Conservation (phyloP, 805 yeast genomes). For the Starmerella etchellsii region DNA sequence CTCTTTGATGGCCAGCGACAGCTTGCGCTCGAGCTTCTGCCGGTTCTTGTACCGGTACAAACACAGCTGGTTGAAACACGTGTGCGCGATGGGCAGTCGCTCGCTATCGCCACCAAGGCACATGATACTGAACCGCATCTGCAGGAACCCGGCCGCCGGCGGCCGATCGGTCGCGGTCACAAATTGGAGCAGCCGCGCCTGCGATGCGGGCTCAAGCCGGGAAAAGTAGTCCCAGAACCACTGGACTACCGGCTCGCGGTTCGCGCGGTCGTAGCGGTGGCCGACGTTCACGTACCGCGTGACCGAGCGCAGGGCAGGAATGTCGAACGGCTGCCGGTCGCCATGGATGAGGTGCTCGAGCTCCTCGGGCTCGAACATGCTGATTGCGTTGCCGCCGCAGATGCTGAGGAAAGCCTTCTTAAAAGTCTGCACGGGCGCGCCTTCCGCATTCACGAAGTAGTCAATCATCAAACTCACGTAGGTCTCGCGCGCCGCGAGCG, state of each 20-base stretch:
- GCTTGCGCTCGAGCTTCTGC: conserved; percentile 44
- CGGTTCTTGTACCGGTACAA: conserved; percentile 49
- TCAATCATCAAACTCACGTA: conserved; percentile 54
- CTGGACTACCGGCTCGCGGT: conserved; percentile 30
- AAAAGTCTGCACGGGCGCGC: conserved; percentile 42
- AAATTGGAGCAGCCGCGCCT: conserved; percentile 54
- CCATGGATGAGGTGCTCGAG: conserved; percentile 71
- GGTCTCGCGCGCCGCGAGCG: conserved; percentile 40
- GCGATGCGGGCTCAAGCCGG: conserved; percentile 34
- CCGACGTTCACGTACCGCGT: conserved; percentile 64
- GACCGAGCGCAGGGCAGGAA: conserved; percentile 50
- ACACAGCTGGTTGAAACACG: conserved; percentile 86
- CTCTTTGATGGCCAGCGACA: conserved; percentile 58
- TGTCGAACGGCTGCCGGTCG: conserved; percentile 55
- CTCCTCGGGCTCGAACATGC: conserved; percentile 70
- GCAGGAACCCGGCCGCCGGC: conserved; percentile 84
- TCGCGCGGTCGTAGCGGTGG: conserved; percentile 24
- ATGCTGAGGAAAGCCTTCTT: conserved; percentile 60
- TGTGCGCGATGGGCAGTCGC: conserved; percentile 74
- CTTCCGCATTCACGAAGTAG: conserved; percentile 38
- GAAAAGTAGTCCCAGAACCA: conserved; percentile 86
- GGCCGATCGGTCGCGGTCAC: conserved; percentile 84
- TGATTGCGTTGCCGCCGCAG: conserved; percentile 68
- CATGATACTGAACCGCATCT: conserved; percentile 59
- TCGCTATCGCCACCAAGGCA: conserved; percentile 36